phyloP scores from a whole-genome alignment of 2,329 filamentous ascomycete genomes.

The Ophiostoma australiae region DNA sequence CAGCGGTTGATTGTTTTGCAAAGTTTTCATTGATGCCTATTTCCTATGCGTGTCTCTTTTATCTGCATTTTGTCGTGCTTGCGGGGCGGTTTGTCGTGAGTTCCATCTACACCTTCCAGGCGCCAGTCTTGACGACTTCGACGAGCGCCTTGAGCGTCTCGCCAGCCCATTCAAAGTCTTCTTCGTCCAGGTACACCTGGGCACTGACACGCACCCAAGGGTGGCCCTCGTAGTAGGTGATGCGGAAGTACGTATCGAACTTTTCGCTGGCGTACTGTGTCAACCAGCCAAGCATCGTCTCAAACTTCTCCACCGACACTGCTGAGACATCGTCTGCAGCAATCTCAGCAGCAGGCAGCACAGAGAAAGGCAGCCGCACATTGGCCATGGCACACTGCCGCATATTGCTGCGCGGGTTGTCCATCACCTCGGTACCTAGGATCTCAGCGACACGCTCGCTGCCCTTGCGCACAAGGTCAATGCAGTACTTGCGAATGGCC shows the following conservation, averaged over 20 bases:
- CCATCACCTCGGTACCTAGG: slow-evolving; percentile 60
- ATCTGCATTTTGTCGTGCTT: not conserved
- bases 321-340: slow-evolving; percentile 13
- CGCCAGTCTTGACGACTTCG: slow-evolving; percentile 24
- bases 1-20: not conserved
- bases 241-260: slow-evolving; percentile 54
- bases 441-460: slow-evolving; percentile 51
- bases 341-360: slow-evolving; percentile 21
- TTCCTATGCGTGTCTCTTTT: not conserved
- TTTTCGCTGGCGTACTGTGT: slow-evolving; percentile 39
- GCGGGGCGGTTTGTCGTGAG: not conserved
- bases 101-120: slow-evolving; percentile 23
- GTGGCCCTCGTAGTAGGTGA: slow-evolving; percentile 49
- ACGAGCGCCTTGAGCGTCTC: slow-evolving; percentile 40
- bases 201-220: slow-evolving; percentile 61
- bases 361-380: slow-evolving; percentile 52
- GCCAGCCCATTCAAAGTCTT: slow-evolving; percentile 61
- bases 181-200: slow-evolving; percentile 61
- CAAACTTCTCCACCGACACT: slow-evolving; percentile 17
- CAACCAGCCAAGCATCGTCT: slow-evolving; percentile 37
- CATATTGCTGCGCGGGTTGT: slow-evolving; percentile 47
- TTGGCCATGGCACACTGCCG: slow-evolving; percentile 58
- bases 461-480: slow-evolving; percentile 50
- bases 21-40: not conserved
- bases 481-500: slow-evolving; percentile 55